phyloP scores from a whole-genome alignment of 345 rosid species.

The Eucalyptus urophylla region DNA sequence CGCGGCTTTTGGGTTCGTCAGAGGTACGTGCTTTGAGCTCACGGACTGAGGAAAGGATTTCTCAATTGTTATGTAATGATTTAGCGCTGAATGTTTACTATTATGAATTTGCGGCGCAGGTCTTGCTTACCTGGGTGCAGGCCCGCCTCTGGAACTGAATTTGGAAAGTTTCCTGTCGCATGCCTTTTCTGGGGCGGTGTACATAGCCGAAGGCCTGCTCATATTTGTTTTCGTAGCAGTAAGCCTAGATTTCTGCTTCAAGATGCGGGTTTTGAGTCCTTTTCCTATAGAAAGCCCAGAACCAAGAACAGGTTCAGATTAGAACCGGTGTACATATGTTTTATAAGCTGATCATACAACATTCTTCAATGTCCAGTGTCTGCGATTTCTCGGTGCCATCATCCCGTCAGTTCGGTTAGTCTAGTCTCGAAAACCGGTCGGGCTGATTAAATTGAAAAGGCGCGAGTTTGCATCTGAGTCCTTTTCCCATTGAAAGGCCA shows the following conservation, averaged over 20 bases:
- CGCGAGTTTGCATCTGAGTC: neutral
- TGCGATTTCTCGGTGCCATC: neutral
- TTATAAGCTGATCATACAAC: neutral
- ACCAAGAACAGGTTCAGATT: neutral
- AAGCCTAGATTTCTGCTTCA: slow-evolving; percentile 48
- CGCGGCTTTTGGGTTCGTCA: slow-evolving; percentile 73
- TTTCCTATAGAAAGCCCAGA: slow-evolving; percentile 19
- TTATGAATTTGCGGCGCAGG: slow-evolving; percentile 16
- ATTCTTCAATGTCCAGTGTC: neutral
- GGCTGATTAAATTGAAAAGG: rapidly evolving
- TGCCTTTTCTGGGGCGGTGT: slow-evolving; percentile 22
- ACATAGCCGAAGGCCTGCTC: slow-evolving; percentile 31
- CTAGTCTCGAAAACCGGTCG: neutral
- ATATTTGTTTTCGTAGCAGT: slow-evolving; percentile 46
- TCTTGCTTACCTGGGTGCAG: slow-evolving; percentile 45
- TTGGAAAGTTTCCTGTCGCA: slow-evolving; percentile 32
- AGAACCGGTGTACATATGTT: neutral
- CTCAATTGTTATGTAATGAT: neutral
- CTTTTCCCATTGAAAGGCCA: slow-evolving; percentile 24
- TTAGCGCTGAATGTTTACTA: neutral
- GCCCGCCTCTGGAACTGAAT: slow-evolving; percentile 50
- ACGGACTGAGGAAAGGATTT: neutral
- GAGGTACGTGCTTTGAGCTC: slow-evolving; percentile 28
- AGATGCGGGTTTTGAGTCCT: slow-evolving; percentile 35
- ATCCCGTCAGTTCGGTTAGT: rapidly evolving